These are phyloP conservation scores for Dinochytrium kinnereticum DNA, from an alignment of 371 early-diverging fungal species.

Conservation along the genomic window DNA sequence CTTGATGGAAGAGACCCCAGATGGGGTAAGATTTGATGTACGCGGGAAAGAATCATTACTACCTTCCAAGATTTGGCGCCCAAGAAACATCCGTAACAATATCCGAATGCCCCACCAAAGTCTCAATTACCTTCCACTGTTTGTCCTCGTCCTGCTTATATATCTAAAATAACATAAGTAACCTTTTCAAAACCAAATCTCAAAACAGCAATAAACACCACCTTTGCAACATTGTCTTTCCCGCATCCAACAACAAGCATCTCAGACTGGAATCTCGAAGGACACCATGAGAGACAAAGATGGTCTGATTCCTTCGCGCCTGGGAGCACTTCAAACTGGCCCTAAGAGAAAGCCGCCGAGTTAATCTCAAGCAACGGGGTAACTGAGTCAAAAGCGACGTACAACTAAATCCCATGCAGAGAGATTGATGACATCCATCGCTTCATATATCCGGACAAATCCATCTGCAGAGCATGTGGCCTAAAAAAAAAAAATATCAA, in stretches of 20 bases:
- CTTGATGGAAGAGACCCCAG: no score
- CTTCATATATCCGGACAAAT: conserved; percentile 87
- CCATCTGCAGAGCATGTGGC: conserved; percentile 90
- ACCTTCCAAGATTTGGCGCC: conserved; percentile 87
- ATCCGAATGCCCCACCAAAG: conserved; percentile 70
- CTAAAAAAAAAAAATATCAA: conserved; percentile 42
- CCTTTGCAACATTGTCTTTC: conserved; percentile 77
- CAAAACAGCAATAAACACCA: conserved; percentile 29
- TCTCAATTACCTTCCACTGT: conserved; percentile 71
- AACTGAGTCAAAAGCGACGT: not conserved
- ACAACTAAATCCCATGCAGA: conserved; percentile 82
- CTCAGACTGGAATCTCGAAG: conserved; percentile 73
- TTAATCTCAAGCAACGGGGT: not conserved
- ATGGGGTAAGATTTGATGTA: no score
- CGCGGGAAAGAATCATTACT: no score
- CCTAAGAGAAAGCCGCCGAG: conserved; percentile 21
- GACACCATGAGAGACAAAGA: conserved; percentile 89
- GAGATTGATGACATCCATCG: conserved; percentile 80
- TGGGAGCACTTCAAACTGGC: conserved; percentile 37
- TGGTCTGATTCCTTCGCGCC: conserved; percentile 38
- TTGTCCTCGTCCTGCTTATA: conserved; percentile 47
- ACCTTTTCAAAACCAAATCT: conserved; percentile 8
- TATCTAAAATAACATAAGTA: no score
- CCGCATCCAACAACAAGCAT: conserved; percentile 91
- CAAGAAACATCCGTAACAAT: conserved; percentile 82